Conservation (phyloP, 2,329 filamentous ascomycete genomes). For the Alternaria sp. region DNA sequence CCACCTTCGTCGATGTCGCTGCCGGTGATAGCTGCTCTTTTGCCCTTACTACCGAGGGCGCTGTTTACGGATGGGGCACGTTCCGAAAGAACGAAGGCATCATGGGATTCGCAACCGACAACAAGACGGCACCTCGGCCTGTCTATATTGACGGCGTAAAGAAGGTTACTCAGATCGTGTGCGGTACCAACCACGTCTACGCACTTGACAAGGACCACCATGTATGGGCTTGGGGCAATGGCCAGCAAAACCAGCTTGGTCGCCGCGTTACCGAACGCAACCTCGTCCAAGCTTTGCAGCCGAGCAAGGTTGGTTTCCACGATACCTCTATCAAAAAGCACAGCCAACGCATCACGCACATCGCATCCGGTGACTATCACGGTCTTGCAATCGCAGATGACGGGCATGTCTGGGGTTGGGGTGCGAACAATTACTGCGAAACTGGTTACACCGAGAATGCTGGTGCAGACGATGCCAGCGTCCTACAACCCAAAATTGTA, state of each 20-base stretch:
- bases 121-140: conserved; percentile 52
- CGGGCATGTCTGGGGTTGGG: conserved; percentile 80
- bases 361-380: conserved; percentile 80
- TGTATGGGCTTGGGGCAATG: conserved; percentile 76
- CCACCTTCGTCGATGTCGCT: conserved; percentile 72
- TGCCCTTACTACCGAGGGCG: conserved; percentile 76
- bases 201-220: conserved; percentile 72
- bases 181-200: conserved; percentile 76
- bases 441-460: conserved; percentile 72
- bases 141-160: conserved; percentile 69
- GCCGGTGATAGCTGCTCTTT: conserved; percentile 81
- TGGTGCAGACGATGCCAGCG: conserved; percentile 73
- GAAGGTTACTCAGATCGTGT: conserved; percentile 70
- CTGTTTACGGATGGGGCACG: conserved; percentile 85
- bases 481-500: conserved; percentile 73
- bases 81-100: conserved; percentile 76
- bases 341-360: conserved; percentile 65
- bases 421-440: conserved; percentile 87
- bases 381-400: conserved; percentile 77
- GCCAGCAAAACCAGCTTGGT: conserved; percentile 76
- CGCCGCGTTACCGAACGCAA: conserved; percentile 69
- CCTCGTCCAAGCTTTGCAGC: conserved; percentile 63
- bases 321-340: conserved; percentile 41
- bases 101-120: conserved; percentile 67
- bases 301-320: conserved; percentile 66